Base-by-base conservation (phyloP, 2,329 filamentous ascomycete genomes). In the Xylaria sp. region DNA sequence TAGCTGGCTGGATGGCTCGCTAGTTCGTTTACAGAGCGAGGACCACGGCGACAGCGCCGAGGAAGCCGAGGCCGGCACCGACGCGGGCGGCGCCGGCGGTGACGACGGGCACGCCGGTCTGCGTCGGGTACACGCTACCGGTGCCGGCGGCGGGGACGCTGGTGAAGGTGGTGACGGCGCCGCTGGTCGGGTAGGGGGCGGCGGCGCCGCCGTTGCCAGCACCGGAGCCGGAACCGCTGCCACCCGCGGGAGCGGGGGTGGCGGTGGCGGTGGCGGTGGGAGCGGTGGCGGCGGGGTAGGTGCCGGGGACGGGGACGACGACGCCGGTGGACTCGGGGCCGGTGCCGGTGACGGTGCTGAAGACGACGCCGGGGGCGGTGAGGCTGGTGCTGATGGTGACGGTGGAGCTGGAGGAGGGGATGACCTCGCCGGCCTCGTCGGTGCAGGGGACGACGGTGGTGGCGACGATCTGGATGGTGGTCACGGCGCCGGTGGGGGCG, bases 381-480 rank as follows among this genome's bases (percentile, higher is more conserved):
- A 85, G 62, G 64, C 76, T 74, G 56, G 78, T 78, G 66, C 72
- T 72, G 64, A 78, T 63, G 52, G 70, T 74, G 26, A 74, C 71
- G 44, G 76, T 78, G 69, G 77, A 76, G 69, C 75, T 80, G 56
- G 79, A 79, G 69, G 76, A 76, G 49, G 79, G 73, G 64, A 84
- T 74, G 55, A 73, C 74, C 52, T 70, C 67, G 61, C 76, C 77
- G 39, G 75, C 73, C 37, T 69, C 69, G 60, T 82, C 72, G 42
- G 77, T 78, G 68, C 74, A 78, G 45, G 79, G 75, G 38, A 81
- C 73, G 22, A 82, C 72, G 29, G 80, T 78, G 62, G 82, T 85
- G 64, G 78, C 76, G 49, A 71, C 69, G 52, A 81, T 71, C 40
- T 70, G 66, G 65, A 83, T 73, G 54, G 78, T 80, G 52, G 82